These are phyloP conservation scores for Neurospora terricola DNA, from an alignment of 495 filamentous ascomycete species.

Conservation along the genomic window DNA sequence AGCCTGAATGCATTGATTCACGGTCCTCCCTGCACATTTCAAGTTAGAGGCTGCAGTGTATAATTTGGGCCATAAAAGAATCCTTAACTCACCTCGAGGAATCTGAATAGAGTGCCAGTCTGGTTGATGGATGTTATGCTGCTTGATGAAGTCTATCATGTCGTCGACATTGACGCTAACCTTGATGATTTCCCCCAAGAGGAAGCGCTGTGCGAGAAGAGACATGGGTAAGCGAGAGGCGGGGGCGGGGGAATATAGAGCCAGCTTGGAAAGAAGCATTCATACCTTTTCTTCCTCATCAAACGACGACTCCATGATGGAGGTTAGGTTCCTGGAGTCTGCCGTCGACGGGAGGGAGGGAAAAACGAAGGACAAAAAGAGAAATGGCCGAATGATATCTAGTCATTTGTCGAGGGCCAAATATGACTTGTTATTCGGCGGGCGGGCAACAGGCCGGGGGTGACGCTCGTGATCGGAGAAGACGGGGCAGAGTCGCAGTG, in stretches of 20 bases:
- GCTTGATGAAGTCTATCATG: constrained; percentile 40
- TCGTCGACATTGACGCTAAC: constrained; percentile 33
- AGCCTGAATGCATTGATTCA: constrained; percentile 35
- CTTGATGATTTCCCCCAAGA: constrained; percentile 47
- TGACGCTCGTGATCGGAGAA: constrained; percentile 18
- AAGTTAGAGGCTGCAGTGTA: constrained; percentile 11
- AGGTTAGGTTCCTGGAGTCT: constrained; percentile 12
- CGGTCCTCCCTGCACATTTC: constrained; percentile 32
- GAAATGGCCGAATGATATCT: constrained; percentile 13
- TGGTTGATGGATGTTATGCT: constrained; percentile 27
- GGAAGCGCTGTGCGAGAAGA: constrained; percentile 33
- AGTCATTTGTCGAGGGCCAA: constrained; percentile 32
- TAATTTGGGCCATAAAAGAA: background rate
- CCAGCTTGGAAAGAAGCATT: constrained; percentile 1
- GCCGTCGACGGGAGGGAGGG: constrained; percentile 13
- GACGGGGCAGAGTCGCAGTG: constrained; percentile 15
- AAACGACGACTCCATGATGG: constrained; percentile 37
- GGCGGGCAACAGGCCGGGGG: constrained; percentile 1
- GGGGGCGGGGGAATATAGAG: constrained; percentile 3
- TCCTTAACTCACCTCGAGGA: constrained; percentile 30
- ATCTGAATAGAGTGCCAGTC: constrained; percentile 39
- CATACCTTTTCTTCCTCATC: constrained; percentile 40
- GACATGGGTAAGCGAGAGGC: constrained; percentile 5
- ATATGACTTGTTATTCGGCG: constrained; percentile 13
- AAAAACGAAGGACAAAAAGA: constrained; percentile 21